Conservation (phyloP, 495 filamentous ascomycete species). For the Penicillium bialowiezense region DNA sequence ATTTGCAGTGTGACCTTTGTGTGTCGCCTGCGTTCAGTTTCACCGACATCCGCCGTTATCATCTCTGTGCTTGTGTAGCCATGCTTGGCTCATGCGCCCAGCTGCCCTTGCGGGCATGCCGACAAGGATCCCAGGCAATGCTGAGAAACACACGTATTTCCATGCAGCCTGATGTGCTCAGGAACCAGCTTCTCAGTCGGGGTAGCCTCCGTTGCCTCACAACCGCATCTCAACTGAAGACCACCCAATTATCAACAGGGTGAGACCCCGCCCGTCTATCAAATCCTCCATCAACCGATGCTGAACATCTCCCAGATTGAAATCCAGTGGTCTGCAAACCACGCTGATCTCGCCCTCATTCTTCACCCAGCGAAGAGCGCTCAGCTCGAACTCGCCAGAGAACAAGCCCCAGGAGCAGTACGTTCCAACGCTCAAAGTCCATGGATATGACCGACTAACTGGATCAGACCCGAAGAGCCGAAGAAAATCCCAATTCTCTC, state of each 20-base stretch:
- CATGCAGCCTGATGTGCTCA: constrained; percentile 1
- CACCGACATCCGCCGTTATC: background rate
- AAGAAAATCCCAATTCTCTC: constrained; percentile 44
- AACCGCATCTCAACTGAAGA: constrained; percentile 3
- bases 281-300: background rate
- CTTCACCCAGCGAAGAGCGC: constrained; percentile 21
- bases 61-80: constrained; percentile 7
- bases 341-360: constrained; percentile 1
- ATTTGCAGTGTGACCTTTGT: background rate
- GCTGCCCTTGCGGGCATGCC: constrained; percentile 9
- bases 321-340: background rate
- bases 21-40: background rate
- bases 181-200: background rate
- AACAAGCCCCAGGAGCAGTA: constrained; percentile 16
- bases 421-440: constrained; percentile 7
- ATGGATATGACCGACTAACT: background rate
- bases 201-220: constrained; percentile 12
- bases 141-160: background rate
- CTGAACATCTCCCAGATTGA: constrained; percentile 10
- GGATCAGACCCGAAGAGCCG: constrained; percentile 5
- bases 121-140: constrained; percentile 1
- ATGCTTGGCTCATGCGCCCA: constrained; percentile 17
- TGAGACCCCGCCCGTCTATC: constrained; percentile 1
- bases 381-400: constrained; percentile 24
- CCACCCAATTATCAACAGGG: constrained; percentile 9